Conservation (phyloP, 495 filamentous ascomycete species). For the Echria macrotheca region DNA sequence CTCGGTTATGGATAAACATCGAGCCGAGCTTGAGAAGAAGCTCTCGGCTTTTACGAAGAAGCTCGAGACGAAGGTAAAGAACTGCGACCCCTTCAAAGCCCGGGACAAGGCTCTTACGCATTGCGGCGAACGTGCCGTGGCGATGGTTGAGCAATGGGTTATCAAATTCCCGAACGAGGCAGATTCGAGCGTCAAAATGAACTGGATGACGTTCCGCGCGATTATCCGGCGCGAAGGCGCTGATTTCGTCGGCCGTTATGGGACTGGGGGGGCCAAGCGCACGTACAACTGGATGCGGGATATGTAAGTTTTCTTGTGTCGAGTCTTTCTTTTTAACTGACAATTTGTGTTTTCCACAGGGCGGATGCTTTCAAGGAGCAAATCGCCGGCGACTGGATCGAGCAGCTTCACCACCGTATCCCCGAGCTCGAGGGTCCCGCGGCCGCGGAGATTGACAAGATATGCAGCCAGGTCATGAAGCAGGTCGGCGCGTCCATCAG, state of each 20-base stretch:
- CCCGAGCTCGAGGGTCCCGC: background rate
- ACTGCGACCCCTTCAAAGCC: conserved; percentile 3
- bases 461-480: background rate
- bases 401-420: background rate
- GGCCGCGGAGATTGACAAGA: background rate
- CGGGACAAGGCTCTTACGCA: background rate
- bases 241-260: conserved; percentile 12
- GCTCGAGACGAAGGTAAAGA: background rate
- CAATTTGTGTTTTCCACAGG: background rate
- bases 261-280: background rate
- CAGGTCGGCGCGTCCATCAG: background rate
- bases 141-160: conserved; percentile 12
- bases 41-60: background rate
- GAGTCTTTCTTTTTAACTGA: background rate
- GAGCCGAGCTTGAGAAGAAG: background rate
- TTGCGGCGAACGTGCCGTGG: background rate
- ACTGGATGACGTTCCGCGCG: conserved; percentile 12
- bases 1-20: background rate
- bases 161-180: conserved; percentile 4
- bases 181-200: background rate
- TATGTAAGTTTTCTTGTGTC: conserved; percentile 7
- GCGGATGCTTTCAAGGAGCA: conserved; percentile 4
- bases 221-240: conserved; percentile 15
- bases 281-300: conserved; percentile 20
- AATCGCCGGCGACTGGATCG: conserved; percentile 5